These are phyloP conservation scores for Tylopilus subfusipes DNA, from an alignment of 768 basidiomycete genomes.

Conservation along the genomic window DNA sequence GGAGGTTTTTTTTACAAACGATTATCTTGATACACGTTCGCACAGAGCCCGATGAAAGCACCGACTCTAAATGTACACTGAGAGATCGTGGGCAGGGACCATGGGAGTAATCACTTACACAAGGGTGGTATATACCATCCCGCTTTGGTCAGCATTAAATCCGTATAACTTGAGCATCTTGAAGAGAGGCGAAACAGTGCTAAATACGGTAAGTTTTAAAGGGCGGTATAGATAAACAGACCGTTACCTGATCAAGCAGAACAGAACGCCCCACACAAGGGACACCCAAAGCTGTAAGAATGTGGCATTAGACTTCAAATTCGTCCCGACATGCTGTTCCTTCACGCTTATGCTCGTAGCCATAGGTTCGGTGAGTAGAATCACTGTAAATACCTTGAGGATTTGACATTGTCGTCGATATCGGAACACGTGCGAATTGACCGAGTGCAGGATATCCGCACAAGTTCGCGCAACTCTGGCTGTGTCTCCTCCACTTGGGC, in stretches of 20 bases:
- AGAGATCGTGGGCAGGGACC: not conserved
- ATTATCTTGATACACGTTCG: no score
- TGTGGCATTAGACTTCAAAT: not conserved
- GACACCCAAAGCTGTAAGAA: conserved; percentile 55
- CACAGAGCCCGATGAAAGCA: conserved; percentile 41
- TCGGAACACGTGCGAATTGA: conserved; percentile 54
- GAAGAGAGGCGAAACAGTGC: conserved; percentile 57
- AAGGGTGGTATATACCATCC: conserved; percentile 58
- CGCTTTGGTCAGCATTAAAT: conserved; percentile 59
- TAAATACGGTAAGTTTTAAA: conserved; percentile 18
- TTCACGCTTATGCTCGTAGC: conserved; percentile 69
- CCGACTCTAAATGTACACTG: conserved; percentile 43
- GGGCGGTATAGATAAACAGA: not conserved
- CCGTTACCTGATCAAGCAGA: conserved; percentile 54
- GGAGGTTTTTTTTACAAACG: no score
- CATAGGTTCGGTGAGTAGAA: conserved; percentile 51
- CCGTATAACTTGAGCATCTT: conserved; percentile 48
- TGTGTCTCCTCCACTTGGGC: conserved; percentile 63
- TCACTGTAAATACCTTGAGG: conserved; percentile 1
- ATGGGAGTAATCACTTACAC: conserved; percentile 36
- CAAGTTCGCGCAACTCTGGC: conserved; percentile 48
- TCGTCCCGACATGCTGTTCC: not conserved
- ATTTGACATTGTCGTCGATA: not conserved
- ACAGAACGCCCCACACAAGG: conserved; percentile 72
- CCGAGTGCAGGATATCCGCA: conserved; percentile 66